Base-by-base conservation (phyloP, 148 eudicot genomes). In the Salicornia ramosissima region DNA sequence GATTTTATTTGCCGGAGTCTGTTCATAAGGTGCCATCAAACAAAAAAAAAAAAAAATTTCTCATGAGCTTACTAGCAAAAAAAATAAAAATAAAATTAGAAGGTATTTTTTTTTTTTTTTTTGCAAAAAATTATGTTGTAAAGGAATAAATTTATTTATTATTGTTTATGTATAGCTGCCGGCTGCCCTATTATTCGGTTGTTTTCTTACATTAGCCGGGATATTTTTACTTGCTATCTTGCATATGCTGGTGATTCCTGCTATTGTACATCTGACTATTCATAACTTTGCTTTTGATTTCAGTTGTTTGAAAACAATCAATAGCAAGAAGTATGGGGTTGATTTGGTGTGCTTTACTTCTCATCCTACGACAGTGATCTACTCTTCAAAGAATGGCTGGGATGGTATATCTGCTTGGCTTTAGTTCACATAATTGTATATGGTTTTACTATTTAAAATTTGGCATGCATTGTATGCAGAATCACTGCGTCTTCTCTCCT, bases 341-440 rank as follows among this genome's bases (percentile, higher is more conserved):
- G 99, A 94, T 64, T 85, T 91, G 36, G 99, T 94, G 49, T 76
- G 88, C 81, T 94, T 91, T 77, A 91, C 99, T 40, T 80, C 97
- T 74, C 99, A 94, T 74, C 97, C 99, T 19, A 86, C 96, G 43
- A 94, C 99, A 63, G 97, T 94, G 70, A 94, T 94, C 60, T 94
- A 94, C 81, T 94, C 99, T 54, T 94, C 99, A 53, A 94, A 91
- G 83, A 94, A 94, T 86, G 99, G 99, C 36, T 94, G 99, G 99
- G 99, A 94, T 83, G 99, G 98, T 94, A 87, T 63, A 89, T 65
- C 64, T 56, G 57, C 67, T 55, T 65, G 26, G 9, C 34, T 54
- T 26, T 68, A 39, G 49, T 60, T 30, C 34, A 19, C 15, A 3
- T n/a, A 64, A 21, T 14, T 51, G 28, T 39, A 40, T 18, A 43